Evolutionary conservation across 2,329 filamentous ascomycete species (phyloP).

Genomic region (Fusarium lyarnte): DNA sequence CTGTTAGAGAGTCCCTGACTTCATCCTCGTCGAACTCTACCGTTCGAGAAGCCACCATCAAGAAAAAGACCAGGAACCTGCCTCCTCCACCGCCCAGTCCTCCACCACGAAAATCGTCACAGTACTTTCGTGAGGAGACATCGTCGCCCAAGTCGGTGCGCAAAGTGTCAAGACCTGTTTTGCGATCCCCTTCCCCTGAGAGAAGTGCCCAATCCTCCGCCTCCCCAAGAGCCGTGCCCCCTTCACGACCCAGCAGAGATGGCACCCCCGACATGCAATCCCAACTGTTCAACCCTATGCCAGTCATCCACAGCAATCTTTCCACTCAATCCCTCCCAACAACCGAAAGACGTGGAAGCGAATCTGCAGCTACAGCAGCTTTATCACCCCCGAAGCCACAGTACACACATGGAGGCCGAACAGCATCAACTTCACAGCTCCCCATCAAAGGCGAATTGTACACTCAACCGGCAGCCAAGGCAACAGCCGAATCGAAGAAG

Average conservation of each 20-base stretch:
- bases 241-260: slow-evolving; percentile 73
- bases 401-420: slow-evolving; percentile 44
- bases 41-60: slow-evolving; percentile 62
- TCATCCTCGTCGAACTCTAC: slow-evolving; percentile 80
- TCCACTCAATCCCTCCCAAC: slow-evolving; percentile 57
- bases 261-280: slow-evolving; percentile 71
- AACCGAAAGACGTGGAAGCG: slow-evolving; percentile 57
- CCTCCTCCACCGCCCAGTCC: slow-evolving; percentile 67
- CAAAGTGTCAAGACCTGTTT: slow-evolving; percentile 43
- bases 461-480: slow-evolving; percentile 12
- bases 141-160: slow-evolving; percentile 53
- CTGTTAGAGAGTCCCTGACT: slow-evolving; percentile 74
- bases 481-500: slow-evolving; percentile 35
- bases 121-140: slow-evolving; percentile 58
- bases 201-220: slow-evolving; percentile 40
- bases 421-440: slow-evolving; percentile 47
- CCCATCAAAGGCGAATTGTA: slow-evolving; percentile 35
- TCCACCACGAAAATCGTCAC: slow-evolving; percentile 69
- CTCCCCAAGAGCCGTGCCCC: slow-evolving; percentile 54
- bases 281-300: slow-evolving; percentile 61
- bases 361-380: slow-evolving; percentile 47
- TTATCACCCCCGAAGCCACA: slow-evolving; percentile 48
- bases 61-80: slow-evolving; percentile 55
- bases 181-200: slow-evolving; percentile 49
- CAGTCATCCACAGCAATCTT: slow-evolving; percentile 71